These are phyloP conservation scores for Cryptosporidium bovis DNA, from an alignment of 169 alveolate species.

Conservation along the genomic window DNA sequence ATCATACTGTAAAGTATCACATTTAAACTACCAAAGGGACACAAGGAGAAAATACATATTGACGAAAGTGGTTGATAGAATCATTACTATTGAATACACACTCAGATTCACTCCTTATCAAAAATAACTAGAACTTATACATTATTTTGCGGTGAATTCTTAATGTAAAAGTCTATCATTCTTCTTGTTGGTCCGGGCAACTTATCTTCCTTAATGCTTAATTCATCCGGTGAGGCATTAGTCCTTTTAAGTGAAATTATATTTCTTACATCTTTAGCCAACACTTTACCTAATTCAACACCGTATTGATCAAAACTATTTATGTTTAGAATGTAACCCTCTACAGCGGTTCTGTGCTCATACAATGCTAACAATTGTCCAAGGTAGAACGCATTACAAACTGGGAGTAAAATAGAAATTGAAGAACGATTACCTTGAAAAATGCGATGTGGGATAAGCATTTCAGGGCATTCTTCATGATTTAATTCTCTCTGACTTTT, in stretches of 20 bases:
- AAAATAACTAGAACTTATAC: no score
- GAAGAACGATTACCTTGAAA: slow-evolving; percentile 98
- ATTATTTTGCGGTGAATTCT: slow-evolving; percentile 1
- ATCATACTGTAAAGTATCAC: neutral
- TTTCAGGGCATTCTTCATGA: slow-evolving; percentile 75
- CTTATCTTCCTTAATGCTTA: slow-evolving; percentile 60
- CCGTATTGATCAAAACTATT: slow-evolving; percentile 99
- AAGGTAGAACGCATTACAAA: slow-evolving; percentile 87
- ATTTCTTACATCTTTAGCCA: slow-evolving; percentile 84
- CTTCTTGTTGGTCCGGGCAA: slow-evolving; percentile 75
- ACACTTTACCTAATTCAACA: slow-evolving; percentile 92
- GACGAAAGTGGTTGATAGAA: neutral
- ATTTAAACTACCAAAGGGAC: neutral
- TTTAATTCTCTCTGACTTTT: slow-evolving; percentile 79
- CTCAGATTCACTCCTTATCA: no score
- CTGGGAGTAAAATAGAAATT: slow-evolving; percentile 86
- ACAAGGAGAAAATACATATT: neutral
- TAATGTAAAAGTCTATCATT: slow-evolving; percentile 62
- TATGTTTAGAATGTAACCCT: slow-evolving; percentile 95
- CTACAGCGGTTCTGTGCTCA: slow-evolving; percentile 97
- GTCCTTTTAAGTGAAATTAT: slow-evolving; percentile 21
- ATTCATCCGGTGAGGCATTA: slow-evolving; percentile 51
- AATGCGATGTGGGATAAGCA: slow-evolving; percentile 89
- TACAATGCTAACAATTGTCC: slow-evolving; percentile 96
- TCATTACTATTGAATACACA: neutral